These are phyloP conservation scores for Chionographis japonica DNA, from an alignment of 106 monocot species.

Conservation along the genomic window DNA sequence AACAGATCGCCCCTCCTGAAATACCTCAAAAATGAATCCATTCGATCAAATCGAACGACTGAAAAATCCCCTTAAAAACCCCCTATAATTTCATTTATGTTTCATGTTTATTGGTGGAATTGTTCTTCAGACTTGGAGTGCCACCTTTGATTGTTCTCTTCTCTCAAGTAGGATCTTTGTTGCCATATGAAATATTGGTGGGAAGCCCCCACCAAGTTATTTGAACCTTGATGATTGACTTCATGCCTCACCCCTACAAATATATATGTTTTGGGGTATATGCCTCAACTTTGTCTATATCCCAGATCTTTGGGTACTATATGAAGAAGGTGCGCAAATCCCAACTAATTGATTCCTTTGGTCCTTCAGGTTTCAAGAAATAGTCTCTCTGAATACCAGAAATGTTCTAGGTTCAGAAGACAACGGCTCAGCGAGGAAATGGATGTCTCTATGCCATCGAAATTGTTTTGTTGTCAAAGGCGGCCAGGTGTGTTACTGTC, in stretches of 20 bases:
- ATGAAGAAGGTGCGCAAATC: background rate
- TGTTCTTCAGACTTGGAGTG: background rate
- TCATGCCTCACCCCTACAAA: slow-evolving; percentile 72
- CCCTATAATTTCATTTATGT: background rate
- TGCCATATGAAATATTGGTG: slow-evolving; percentile 81
- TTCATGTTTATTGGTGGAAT: background rate
- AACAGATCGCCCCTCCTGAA: no score
- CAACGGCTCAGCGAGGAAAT: slow-evolving; percentile 71
- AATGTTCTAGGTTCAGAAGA: slow-evolving; percentile 80
- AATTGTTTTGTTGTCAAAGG: no score
- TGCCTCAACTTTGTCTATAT: background rate
- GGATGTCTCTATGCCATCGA: slow-evolving; percentile 81
- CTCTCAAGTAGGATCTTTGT: slow-evolving; percentile 42
- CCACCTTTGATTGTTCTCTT: background rate
- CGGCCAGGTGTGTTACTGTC: no score
- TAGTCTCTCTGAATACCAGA: slow-evolving; percentile 79
- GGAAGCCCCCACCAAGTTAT: slow-evolving; percentile 60
- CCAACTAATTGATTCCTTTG: background rate
- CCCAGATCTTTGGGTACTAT: background rate
- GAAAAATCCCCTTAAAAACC: no score
- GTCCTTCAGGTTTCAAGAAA: slow-evolving; percentile 66
- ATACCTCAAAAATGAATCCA: no score
- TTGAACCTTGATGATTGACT: slow-evolving; percentile 77
- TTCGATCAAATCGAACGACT: no score
- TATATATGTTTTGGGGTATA: slow-evolving; percentile 39